These are phyloP conservation scores for Uronychia setigera DNA, from an alignment of 73 alveolate genomes.

Conservation along the genomic window DNA sequence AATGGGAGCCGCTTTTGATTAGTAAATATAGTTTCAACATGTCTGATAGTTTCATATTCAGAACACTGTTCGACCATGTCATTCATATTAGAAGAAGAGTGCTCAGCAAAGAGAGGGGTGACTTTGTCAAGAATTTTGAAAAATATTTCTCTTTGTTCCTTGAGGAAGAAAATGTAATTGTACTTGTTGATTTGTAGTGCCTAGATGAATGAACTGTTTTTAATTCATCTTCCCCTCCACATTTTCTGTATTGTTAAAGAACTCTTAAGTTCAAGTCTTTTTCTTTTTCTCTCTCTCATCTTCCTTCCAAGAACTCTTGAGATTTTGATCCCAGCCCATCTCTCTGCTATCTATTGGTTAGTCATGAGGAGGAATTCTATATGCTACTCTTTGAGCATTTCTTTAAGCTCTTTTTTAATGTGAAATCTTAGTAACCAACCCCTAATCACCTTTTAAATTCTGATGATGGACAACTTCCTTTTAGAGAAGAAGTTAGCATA, in stretches of 20 bases:
- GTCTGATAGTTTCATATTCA: conserved; percentile 21
- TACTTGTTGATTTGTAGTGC: conserved; percentile 44
- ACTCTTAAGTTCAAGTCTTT: conserved; percentile 13
- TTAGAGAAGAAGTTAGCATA: conserved; percentile 35
- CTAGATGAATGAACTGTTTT: conserved; percentile 14
- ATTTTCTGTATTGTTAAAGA: conserved; percentile 37
- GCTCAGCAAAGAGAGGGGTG: neutral
- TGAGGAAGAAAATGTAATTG: conserved; percentile 38
- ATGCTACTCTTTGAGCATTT: conserved; percentile 29
- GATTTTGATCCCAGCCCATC: conserved; percentile 35
- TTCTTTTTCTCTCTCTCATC: conserved; percentile 1
- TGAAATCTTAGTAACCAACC: conserved; percentile 47
- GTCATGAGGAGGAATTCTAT: conserved; percentile 38
- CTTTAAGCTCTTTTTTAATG: conserved; percentile 48
- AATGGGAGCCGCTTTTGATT: neutral
- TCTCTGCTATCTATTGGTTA: conserved; percentile 30
- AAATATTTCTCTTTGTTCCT: conserved; percentile 46
- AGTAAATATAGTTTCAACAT: neutral
- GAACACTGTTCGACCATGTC: neutral
- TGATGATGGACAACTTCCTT: conserved; percentile 51
- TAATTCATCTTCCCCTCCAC: conserved; percentile 10
- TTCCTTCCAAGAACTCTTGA: conserved; percentile 21
- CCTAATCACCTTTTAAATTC: conserved; percentile 54
- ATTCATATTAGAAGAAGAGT: neutral
- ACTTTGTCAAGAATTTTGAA: conserved; percentile 19